phyloP scores from a whole-genome alignment of 2,329 filamentous ascomycete species.

The Beauveria pseudobassiana region DNA sequence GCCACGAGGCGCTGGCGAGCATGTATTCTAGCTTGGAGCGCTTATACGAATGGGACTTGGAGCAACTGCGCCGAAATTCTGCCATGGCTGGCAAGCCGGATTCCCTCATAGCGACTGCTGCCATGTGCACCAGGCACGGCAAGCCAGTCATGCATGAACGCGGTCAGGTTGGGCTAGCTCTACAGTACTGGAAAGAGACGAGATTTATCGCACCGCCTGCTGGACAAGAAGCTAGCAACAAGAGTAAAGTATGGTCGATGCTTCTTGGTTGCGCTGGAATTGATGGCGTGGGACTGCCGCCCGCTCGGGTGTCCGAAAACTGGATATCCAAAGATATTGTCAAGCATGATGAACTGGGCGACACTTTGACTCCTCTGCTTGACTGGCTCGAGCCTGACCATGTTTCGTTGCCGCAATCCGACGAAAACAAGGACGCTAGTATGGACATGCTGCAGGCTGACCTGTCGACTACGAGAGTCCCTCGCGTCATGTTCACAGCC shows the following conservation, averaged over 20 bases:
- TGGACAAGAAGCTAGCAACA: slow-evolving; percentile 29
- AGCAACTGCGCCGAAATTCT: slow-evolving; percentile 44
- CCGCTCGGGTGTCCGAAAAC: slow-evolving; percentile 62
- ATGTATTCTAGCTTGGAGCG: slow-evolving; percentile 62
- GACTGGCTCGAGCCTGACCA: slow-evolving; percentile 70
- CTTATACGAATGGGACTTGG: slow-evolving; percentile 64
- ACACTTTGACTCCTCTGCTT: slow-evolving; percentile 38
- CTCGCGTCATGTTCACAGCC: slow-evolving; percentile 67
- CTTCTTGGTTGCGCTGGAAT: slow-evolving; percentile 56
- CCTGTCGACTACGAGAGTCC: slow-evolving; percentile 44
- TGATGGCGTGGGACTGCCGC: slow-evolving; percentile 39
- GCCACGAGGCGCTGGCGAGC: slow-evolving; percentile 69
- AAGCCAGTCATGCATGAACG: slow-evolving; percentile 63
- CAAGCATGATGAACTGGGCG: slow-evolving; percentile 42
- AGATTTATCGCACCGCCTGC: slow-evolving; percentile 36
- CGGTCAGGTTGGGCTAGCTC: slow-evolving; percentile 57
- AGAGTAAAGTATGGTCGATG: slow-evolving; percentile 56
- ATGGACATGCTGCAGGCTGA: slow-evolving; percentile 47
- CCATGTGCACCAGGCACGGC: slow-evolving; percentile 64
- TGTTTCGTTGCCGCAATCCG: slow-evolving; percentile 45
- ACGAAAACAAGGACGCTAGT: slow-evolving; percentile 39
- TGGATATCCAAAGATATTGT: slow-evolving; percentile 67
- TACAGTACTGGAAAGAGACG: slow-evolving; percentile 72
- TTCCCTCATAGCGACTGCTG: slow-evolving; percentile 44
- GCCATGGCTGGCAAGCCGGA: slow-evolving; percentile 37